A percentile compares a stretch with the other conserved stretches of the same genome.
Conservation (phyloP, 2,329 filamentous ascomycete genomes). For the Alternaria postmessia region DNA sequence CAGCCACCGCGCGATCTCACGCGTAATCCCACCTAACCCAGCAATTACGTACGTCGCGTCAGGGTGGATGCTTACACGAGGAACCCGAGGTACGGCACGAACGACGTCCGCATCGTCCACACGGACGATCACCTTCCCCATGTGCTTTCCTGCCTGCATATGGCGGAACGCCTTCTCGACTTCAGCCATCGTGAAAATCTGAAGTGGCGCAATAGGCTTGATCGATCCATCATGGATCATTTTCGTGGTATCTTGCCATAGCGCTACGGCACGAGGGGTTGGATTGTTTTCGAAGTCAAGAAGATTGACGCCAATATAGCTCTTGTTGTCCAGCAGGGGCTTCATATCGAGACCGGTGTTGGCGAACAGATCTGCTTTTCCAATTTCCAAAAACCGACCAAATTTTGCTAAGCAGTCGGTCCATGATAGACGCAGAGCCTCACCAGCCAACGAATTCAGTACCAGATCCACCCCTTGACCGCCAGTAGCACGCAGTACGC, state of each 20-base stretch:
- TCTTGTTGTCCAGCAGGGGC: constrained; percentile 7
- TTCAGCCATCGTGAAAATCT: background rate
- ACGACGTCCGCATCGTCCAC: constrained; percentile 26
- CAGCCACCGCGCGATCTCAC: constrained; percentile 29
- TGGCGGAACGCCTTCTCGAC: constrained; percentile 20
- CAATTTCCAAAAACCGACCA: constrained; percentile 41
- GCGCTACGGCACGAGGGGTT: background rate
- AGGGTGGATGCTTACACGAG: constrained; percentile 5
- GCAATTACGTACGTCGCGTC: constrained; percentile 33
- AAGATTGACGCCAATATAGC: constrained; percentile 16
- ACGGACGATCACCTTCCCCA: constrained; percentile 52
- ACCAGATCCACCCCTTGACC: constrained; percentile 45
- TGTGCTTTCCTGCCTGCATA: constrained; percentile 46
- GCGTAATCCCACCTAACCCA: constrained; percentile 32
- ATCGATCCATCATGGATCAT: background rate
- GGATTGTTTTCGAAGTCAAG: background rate
- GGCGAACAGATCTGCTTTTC: constrained; percentile 15
- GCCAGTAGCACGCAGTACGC: constrained; percentile 21
- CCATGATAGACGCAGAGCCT: constrained; percentile 34
- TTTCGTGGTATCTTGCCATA: no score
- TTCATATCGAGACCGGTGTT: constrained; percentile 26
- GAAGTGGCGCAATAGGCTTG: constrained; percentile 5
- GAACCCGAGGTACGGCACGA: constrained; percentile 5
- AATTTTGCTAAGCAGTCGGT: constrained; percentile 33
- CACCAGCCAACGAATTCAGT: constrained; percentile 42